Conservation (phyloP, 192 early-diverging fungal genomes). For the Neocallimastix lanati region DNA sequence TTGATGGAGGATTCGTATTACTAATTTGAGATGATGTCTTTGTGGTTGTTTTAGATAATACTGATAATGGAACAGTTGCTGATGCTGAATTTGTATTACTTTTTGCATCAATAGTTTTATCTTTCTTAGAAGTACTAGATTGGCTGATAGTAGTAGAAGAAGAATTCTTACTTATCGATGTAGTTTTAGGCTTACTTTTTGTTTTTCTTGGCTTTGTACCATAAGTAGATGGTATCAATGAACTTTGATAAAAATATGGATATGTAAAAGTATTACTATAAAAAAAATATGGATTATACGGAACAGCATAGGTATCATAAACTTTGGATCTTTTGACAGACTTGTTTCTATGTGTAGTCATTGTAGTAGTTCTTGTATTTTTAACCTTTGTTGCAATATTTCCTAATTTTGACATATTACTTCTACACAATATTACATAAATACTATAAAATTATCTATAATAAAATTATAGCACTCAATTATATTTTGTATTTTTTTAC, state of each 20-base stretch:
- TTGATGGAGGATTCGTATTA: no score
- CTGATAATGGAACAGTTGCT: no score
- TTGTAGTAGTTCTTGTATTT: neutral
- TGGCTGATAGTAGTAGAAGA: neutral
- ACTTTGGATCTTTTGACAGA: neutral
- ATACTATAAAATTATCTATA: no score
- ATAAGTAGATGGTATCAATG: no score
- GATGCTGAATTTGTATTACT: neutral
- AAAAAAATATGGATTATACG: neutral
- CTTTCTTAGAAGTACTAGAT: no score
- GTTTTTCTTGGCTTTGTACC: neutral
- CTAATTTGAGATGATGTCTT: no score
- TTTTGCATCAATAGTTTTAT: neutral
- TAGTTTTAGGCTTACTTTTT: neutral
- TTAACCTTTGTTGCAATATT: neutral
- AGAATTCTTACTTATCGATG: no score
- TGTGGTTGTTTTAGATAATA: no score
- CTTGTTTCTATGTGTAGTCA: neutral
- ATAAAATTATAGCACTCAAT: no score
- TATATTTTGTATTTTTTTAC: no score
- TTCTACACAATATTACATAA: no score
- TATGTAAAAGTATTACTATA: neutral
- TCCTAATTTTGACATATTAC: neutral
- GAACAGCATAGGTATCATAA: neutral
- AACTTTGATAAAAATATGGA: neutral